Conservation (phyloP, 257 asterid species). For the Agastache rugosa region DNA sequence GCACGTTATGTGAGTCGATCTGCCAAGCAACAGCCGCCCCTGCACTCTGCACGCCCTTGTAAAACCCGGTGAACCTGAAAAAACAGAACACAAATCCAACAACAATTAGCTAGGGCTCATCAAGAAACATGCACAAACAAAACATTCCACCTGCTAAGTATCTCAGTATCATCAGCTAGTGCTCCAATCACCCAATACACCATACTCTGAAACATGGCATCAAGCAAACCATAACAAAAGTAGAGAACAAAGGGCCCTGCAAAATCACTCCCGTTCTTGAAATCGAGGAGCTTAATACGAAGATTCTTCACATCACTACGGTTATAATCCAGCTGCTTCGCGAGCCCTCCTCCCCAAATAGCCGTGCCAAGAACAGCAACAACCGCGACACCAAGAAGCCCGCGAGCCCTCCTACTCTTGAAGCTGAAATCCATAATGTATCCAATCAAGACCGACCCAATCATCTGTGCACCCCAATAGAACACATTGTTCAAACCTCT, state of each 20-base stretch:
- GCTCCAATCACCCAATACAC: slow-evolving; percentile 93
- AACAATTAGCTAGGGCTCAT: neutral
- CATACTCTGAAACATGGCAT: slow-evolving; percentile 95
- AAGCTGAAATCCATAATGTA: slow-evolving; percentile 63
- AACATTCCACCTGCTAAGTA: slow-evolving; percentile 75
- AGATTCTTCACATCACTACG: slow-evolving; percentile 43
- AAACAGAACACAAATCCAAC: neutral
- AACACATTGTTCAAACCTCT: slow-evolving; percentile 68
- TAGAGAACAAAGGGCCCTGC: slow-evolving; percentile 90
- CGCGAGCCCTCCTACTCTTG: slow-evolving; percentile 83
- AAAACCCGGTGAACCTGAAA: slow-evolving; percentile 61
- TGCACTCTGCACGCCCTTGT: slow-evolving; percentile 79
- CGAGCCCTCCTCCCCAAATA: slow-evolving; percentile 94
- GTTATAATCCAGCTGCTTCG: slow-evolving; percentile 62
- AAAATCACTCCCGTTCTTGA: slow-evolving; percentile 68
- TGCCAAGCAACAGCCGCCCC: slow-evolving; percentile 82
- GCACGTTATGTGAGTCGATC: slow-evolving; percentile 57
- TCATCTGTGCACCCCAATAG: slow-evolving; percentile 83
- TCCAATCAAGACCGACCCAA: slow-evolving; percentile 71
- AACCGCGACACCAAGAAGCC: slow-evolving; percentile 33
- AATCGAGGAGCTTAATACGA: slow-evolving; percentile 54
- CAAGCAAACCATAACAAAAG: slow-evolving; percentile 86
- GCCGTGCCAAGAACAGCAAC: slow-evolving; percentile 66
- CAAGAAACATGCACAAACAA: slow-evolving; percentile 6
- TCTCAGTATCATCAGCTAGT: slow-evolving; percentile 84